Conservation (phyloP, 2,329 filamentous ascomycete genomes). For the Didymella pomorum region DNA sequence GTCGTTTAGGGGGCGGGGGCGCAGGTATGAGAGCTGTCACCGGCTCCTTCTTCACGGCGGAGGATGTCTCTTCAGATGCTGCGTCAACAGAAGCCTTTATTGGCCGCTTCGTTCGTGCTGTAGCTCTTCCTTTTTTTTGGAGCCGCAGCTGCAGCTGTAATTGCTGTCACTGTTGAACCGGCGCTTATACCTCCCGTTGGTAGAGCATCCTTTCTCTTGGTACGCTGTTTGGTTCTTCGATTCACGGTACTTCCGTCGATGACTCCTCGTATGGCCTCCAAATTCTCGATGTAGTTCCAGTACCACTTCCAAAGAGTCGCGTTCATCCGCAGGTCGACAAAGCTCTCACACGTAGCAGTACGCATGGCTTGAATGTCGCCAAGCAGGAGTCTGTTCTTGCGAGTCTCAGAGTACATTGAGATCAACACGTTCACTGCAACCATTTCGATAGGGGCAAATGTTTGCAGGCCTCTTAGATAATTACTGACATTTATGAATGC, state of each 20-base stretch:
- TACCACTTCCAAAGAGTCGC: constrained; percentile 36
- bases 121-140: constrained; percentile 16
- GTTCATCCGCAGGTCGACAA: constrained; percentile 43
- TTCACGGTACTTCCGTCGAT: constrained; percentile 34
- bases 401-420: constrained; percentile 39
- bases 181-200: background rate
- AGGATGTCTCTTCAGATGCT: background rate
- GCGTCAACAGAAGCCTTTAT: background rate
- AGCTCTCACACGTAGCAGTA: constrained; percentile 35
- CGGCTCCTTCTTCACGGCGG: background rate
- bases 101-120: constrained; percentile 11
- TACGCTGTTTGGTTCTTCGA: constrained; percentile 7
- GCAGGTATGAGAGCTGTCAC: background rate
- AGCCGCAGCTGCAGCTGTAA: constrained; percentile 13
- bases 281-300: constrained; percentile 44
- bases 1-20: constrained; percentile 26
- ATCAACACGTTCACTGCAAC: constrained; percentile 46
- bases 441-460: constrained; percentile 50
- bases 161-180: constrained; percentile 14
- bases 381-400: constrained; percentile 40
- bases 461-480: constrained; percentile 37
- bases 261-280: constrained; percentile 38
- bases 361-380: constrained; percentile 43
- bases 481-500: constrained; percentile 43
- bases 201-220: background rate